Conservation (phyloP, 1,284 basidiomycete species). For the Malassezia pachydermatis region DNA sequence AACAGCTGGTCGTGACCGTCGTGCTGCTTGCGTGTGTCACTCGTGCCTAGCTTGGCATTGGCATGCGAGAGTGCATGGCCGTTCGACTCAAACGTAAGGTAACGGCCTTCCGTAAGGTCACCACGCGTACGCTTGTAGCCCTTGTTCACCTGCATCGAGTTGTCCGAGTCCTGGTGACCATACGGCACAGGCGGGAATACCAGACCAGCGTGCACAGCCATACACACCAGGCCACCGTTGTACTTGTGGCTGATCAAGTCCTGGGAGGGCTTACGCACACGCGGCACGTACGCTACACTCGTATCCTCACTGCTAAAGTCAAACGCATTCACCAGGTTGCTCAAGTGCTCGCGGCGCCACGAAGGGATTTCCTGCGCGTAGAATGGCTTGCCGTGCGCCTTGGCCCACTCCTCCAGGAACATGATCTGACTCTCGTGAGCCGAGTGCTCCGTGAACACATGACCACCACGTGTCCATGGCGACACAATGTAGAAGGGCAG, state of each 20-base stretch:
- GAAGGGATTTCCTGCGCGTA: constrained; percentile 21
- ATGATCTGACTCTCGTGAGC: constrained; percentile 34
- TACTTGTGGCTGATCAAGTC: constrained; percentile 17
- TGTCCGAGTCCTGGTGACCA: constrained; percentile 14
- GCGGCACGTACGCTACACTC: constrained; percentile 12
- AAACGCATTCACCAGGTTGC: constrained; percentile 30
- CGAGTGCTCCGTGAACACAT: constrained; percentile 30
- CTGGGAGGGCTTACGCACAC: constrained; percentile 13
- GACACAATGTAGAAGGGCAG: constrained; percentile 34
- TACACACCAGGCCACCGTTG: constrained; percentile 19
- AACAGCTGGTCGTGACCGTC: constrained; percentile 8
- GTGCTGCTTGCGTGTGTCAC: not conserved
- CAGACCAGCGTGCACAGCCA: constrained; percentile 13
- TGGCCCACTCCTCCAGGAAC: constrained; percentile 33
- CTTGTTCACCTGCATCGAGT: constrained; percentile 16
- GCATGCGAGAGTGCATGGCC: constrained; percentile 18
- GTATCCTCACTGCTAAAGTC: constrained; percentile 28
- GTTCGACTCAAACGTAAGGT: constrained; percentile 20
- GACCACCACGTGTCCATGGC: constrained; percentile 29
- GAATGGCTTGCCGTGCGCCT: constrained; percentile 29
- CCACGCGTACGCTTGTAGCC: constrained; percentile 28
- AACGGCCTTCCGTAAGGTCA: constrained; percentile 27
- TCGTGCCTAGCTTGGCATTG: constrained; percentile 1
- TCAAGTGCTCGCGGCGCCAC: constrained; percentile 31
- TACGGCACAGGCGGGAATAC: constrained; percentile 5